Conservation (phyloP, 2,329 filamentous ascomycete genomes). For the Zymoseptoria tritici region DNA sequence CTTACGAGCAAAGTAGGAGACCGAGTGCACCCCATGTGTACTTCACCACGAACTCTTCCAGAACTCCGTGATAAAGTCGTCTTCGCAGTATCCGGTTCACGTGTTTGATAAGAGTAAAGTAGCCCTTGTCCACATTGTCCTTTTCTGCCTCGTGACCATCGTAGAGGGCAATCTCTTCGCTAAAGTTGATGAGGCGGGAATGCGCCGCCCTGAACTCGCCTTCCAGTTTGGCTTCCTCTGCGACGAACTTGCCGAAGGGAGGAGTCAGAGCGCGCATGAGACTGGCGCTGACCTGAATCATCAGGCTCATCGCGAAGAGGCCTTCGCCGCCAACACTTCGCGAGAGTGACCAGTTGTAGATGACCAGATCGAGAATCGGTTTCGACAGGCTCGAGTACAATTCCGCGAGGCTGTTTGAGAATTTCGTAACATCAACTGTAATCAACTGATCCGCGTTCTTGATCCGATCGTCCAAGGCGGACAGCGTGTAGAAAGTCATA, state of each 20-base stretch:
- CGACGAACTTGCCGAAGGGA: slow-evolving; percentile 94
- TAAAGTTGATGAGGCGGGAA: slow-evolving; percentile 88
- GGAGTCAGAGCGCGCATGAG: slow-evolving; percentile 92
- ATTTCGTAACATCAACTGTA: slow-evolving; percentile 91
- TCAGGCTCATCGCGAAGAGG: slow-evolving; percentile 85
- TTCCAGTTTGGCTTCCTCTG: slow-evolving; percentile 87
- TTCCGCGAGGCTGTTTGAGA: slow-evolving; percentile 90
- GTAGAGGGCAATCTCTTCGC: slow-evolving; percentile 90
- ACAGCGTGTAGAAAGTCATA: slow-evolving; percentile 95
- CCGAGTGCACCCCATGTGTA: slow-evolving; percentile 98
- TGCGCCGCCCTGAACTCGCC: slow-evolving; percentile 96
- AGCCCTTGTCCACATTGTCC: slow-evolving; percentile 92
- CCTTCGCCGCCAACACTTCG: slow-evolving; percentile 94
- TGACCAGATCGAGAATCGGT: slow-evolving; percentile 86
- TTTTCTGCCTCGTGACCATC: slow-evolving; percentile 90
- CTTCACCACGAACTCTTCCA: slow-evolving; percentile 99
- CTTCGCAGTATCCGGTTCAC: slow-evolving; percentile 90
- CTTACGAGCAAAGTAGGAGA: slow-evolving; percentile 70
- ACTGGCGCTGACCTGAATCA: slow-evolving; percentile 87
- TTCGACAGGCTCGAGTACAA: slow-evolving; percentile 96
- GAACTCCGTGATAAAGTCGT: slow-evolving; percentile 94
- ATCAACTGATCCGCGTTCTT: slow-evolving; percentile 98
- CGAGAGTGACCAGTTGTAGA: slow-evolving; percentile 92
- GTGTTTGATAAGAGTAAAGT: slow-evolving; percentile 98
- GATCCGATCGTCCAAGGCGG: slow-evolving; percentile 90